Percentiles rank a stretch among this genome's conserved stretches.
Evolutionary conservation across 129 eudicot species (phyloP).

Genomic region (Flaveria bidentis): DNA sequence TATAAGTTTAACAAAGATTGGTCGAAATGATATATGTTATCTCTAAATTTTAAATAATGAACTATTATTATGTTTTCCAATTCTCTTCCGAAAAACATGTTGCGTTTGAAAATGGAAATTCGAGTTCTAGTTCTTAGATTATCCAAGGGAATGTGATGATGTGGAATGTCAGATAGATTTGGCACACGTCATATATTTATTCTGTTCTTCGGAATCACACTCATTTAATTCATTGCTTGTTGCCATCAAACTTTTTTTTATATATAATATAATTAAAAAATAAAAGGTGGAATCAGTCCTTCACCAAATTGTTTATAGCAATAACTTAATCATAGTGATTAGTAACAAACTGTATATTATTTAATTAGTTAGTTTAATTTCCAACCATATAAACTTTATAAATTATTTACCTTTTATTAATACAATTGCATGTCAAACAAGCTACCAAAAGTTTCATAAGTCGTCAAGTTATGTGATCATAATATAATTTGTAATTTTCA

Average conservation of each 20-base stretch:
- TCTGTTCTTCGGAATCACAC: conserved; percentile 12
- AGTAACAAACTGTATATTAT: conserved; percentile 7
- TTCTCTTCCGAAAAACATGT: not conserved
- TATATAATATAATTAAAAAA: conserved; percentile 14
- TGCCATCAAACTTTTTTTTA: conserved; percentile 21
- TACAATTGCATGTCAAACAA: too few species aligned
- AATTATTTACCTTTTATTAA: too few species aligned
- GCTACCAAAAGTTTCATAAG: too few species aligned
- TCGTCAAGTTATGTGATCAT: too few species aligned
- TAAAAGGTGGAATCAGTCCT: conserved; percentile 29
- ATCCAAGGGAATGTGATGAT: not conserved
- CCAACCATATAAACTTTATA: too few species aligned
- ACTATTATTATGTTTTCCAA: not conserved
- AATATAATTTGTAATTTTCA: too few species aligned
- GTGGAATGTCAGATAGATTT: conserved; percentile 17
- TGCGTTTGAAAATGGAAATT: conserved; percentile 1
- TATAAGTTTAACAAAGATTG: too few species aligned
- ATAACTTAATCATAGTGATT: conserved; percentile 32
- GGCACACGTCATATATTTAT: conserved; percentile 16
- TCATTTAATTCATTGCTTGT: conserved; percentile 33
- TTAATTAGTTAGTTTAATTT: too few species aligned
- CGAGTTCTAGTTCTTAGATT: not conserved
- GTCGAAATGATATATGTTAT: too few species aligned
- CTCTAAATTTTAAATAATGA: not conserved
- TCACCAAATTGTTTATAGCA: conserved; percentile 28